Evolutionary conservation across 2,329 filamentous ascomycete species (phyloP).

Genomic region (Fusarium sp.): DNA sequence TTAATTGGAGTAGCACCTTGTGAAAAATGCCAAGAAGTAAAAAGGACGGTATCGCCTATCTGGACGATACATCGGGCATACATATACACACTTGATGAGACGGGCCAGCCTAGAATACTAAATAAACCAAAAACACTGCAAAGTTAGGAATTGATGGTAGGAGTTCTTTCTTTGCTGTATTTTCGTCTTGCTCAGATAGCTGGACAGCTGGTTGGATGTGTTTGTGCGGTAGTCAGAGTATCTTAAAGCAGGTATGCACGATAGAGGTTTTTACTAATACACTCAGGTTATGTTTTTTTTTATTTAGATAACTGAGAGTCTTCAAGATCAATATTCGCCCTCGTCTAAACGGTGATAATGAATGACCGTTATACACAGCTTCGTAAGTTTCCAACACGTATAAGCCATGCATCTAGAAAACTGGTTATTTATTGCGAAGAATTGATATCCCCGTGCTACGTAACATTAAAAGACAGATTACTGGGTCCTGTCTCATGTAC

Average conservation of each 20-base stretch:
- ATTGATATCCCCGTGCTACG: not conserved
- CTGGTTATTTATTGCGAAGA: not conserved
- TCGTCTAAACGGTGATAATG: too few species aligned
- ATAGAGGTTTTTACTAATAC: not conserved
- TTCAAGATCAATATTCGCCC: not conserved
- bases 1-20: too few species aligned
- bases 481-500: not conserved
- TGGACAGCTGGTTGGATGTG: too few species aligned
- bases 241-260: not conserved
- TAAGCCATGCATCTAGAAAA: not conserved
- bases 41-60: not conserved
- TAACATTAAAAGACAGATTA: not conserved
- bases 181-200: not conserved
- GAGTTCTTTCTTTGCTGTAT: not conserved
- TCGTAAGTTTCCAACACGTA: too few species aligned
- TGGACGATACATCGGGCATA: not conserved
- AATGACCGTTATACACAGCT: too few species aligned
- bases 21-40: not conserved
- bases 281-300: not conserved
- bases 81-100: not conserved
- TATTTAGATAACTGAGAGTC: not conserved
- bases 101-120: not conserved
- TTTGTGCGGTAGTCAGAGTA: not conserved
- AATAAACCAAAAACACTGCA: not conserved
- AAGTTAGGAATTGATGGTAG: not conserved